A percentile compares a stretch with the other conserved stretches of the same genome.
Evolutionary conservation across 2,329 filamentous ascomycete species (phyloP).

Genomic region (Exutisphaerella laricina): DNA sequence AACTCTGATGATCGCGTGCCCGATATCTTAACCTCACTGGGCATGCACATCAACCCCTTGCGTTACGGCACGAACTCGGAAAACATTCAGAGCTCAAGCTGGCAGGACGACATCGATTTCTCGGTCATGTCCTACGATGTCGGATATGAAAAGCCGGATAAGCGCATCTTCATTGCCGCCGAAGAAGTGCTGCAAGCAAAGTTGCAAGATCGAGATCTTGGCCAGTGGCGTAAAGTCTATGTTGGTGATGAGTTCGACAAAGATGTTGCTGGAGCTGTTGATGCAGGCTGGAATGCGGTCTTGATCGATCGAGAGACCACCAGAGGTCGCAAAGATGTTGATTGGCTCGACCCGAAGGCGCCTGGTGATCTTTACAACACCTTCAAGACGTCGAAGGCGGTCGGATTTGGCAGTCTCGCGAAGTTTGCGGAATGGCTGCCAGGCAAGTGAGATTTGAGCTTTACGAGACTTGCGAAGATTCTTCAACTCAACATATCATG

Average conservation of each 20-base stretch:
- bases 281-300: conserved; percentile 46
- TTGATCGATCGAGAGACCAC: conserved; percentile 36
- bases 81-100: conserved; percentile 6
- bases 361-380: conserved; percentile 15
- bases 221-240: conserved; percentile 42
- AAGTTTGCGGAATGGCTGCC: conserved; percentile 25
- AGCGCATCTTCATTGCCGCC: conserved; percentile 52
- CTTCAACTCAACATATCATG: too few relatives aligned
- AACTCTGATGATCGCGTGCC: conserved; percentile 60
- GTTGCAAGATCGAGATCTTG: conserved; percentile 18
- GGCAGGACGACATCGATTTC: conserved; percentile 47
- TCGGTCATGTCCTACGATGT: conserved; percentile 59
- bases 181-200: conserved; percentile 39
- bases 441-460: background rate
- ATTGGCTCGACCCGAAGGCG: conserved; percentile 19
- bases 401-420: conserved; percentile 23
- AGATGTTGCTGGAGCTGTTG: conserved; percentile 46
- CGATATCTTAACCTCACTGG: conserved; percentile 49
- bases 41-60: conserved; percentile 43
- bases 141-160: conserved; percentile 55
- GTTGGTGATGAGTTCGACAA: conserved; percentile 51
- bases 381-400: conserved; percentile 17
- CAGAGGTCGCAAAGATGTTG: conserved; percentile 12
- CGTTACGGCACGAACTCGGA: conserved; percentile 37
- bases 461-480: background rate